Evolutionary conservation across 768 basidiomycete species (phyloP).

Genomic region (Pleurotus tuber-regium): DNA sequence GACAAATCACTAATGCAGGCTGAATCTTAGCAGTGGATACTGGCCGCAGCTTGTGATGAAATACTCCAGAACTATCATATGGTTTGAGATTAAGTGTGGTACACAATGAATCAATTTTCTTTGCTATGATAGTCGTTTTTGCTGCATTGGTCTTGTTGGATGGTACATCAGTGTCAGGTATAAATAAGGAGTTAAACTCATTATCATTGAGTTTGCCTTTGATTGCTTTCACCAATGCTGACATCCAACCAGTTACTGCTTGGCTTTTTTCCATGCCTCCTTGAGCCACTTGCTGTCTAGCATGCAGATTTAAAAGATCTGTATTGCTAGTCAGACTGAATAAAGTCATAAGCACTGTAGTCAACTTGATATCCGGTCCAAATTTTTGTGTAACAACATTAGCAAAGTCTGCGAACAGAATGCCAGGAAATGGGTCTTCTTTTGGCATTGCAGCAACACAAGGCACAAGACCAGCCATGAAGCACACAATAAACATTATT

Average conservation of each 20-base stretch:
- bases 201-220: background rate
- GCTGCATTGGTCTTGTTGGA: no score
- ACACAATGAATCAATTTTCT: background rate
- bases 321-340: conserved; percentile 3
- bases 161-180: background rate
- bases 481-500: background rate
- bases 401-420: conserved; percentile 1
- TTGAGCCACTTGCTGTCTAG: background rate
- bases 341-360: conserved; percentile 7
- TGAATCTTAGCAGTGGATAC: background rate
- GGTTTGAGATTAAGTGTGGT: background rate
- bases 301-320: conserved; percentile 7
- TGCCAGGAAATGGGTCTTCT: conserved; percentile 7
- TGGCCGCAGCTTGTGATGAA: background rate
- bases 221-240: background rate
- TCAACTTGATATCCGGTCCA: background rate
- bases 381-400: background rate
- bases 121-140: background rate
- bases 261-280: no score
- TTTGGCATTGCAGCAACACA: background rate
- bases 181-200: background rate
- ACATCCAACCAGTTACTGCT: conserved; percentile 1
- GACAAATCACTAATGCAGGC: background rate
- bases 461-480: background rate
- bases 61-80: background rate